phyloP scores from a whole-genome alignment of 1,139 yeast genomes.

The Taphrina confusa region DNA sequence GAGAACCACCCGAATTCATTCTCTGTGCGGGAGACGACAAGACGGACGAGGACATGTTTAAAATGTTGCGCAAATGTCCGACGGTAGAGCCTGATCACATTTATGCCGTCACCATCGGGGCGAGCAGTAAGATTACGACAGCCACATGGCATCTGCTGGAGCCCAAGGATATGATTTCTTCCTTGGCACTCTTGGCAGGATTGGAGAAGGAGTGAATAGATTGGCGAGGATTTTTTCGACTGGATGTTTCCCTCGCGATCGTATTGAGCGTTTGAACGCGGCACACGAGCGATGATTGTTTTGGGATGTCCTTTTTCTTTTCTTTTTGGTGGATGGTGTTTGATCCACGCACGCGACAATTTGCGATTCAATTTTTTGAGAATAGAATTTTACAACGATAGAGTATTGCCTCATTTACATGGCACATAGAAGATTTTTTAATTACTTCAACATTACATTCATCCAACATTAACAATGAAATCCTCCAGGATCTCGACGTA shows the following conservation, averaged over 20 bases:
- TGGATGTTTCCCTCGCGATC: no score
- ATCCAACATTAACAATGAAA: no score
- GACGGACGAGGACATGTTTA: conserved; percentile 95
- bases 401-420: no score
- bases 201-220: conserved; percentile 16
- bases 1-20: conserved; percentile 72
- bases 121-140: conserved; percentile 82
- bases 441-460: no score
- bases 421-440: no score
- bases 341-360: no score
- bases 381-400: no score
- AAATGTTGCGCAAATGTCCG: conserved; percentile 65
- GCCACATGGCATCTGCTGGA: conserved; percentile 88
- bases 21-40: conserved; percentile 92
- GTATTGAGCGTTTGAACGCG: no score
- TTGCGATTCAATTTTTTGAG: no score
- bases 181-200: conserved; percentile 24
- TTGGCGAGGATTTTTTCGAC: no score
- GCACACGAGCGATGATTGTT: no score
- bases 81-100: conserved; percentile 48
- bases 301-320: neutral
- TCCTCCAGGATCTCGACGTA: no score
- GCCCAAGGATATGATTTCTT: conserved; percentile 65
- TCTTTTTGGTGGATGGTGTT: neutral
- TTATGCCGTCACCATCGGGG: conserved; percentile 92